phyloP scores from a whole-genome alignment of 352 stramenopile species.

The Phytopythium vexans region DNA sequence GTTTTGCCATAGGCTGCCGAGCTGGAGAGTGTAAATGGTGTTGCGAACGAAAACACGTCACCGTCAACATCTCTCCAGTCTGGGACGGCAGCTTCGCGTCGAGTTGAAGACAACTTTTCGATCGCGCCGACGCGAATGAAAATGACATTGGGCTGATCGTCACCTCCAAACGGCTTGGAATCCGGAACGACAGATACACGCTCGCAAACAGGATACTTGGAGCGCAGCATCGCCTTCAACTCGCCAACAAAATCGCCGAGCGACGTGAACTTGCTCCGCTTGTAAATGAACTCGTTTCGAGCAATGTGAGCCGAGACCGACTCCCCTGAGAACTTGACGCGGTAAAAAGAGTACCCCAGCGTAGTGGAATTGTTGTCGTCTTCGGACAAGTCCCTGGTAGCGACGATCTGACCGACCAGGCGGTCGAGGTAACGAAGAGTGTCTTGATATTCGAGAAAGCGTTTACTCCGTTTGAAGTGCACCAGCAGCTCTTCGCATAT shows the following conservation, averaged over 20 bases:
- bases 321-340: conserved; percentile 46
- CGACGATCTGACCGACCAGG: conserved; percentile 18
- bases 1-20: conserved; percentile 54
- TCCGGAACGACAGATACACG: conserved; percentile 58
- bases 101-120: conserved; percentile 9
- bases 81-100: no score
- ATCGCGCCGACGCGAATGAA: conserved; percentile 53
- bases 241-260: conserved; percentile 65
- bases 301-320: conserved; percentile 42
- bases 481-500: conserved; percentile 53
- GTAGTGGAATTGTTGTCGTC: conserved; percentile 7
- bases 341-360: conserved; percentile 46
- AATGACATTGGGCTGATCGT: conserved; percentile 54
- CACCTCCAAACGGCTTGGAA: conserved; percentile 32
- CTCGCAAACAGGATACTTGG: conserved; percentile 51
- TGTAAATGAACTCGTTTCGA: conserved; percentile 69
- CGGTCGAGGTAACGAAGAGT: conserved; percentile 40
- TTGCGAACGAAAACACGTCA: conserved; percentile 41
- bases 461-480: conserved; percentile 25
- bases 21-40: conserved; percentile 43
- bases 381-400: conserved; percentile 15
- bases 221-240: conserved; percentile 50
- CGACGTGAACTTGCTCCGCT: conserved; percentile 61
- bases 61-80: neutral
- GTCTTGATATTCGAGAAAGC: conserved; percentile 47